Base-by-base conservation (phyloP, 2,329 filamentous ascomycete genomes). In the Calonectria henricotiae region DNA sequence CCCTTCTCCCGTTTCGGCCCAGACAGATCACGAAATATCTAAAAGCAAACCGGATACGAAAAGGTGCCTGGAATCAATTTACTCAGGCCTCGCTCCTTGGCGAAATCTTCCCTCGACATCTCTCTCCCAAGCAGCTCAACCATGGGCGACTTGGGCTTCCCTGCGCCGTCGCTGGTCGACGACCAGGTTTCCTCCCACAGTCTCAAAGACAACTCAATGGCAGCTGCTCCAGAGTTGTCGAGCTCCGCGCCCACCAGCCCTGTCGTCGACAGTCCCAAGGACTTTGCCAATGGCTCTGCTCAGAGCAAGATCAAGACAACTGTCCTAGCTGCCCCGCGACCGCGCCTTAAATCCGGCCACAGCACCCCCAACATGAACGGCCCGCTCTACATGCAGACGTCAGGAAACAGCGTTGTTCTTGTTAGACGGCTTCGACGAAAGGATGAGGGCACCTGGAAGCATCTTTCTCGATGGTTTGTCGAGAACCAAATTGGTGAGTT, bases 401-500 rank as follows among this genome's bases (percentile, higher is more conserved):
- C 84, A 39, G 80, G 82, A 75, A 85, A 84, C 79, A 89, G 87
- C 69, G 85, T 86, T 55, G 85, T 89, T 58, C 83, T 89, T 30
- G 85, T 89, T 55, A 85, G 88, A 75, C 87, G 89, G 74, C 82
- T 88, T 72, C 91, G 88, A 84, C 85, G 86, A 79, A 91, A 90
- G 81, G 89, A 90, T 62, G 88, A 92, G 74, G 86, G 90, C 66
- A 85, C 90, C 46, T 84, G 89, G 82, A 90, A 88, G 78, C 87
- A 87, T 71, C 82, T 93, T 54, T 88, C 89, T 71, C 86, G 87
- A 78, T 94, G 92, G 90, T 88, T 95, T 80, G 90, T 94, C 75
- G 86, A 93, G 78, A 94, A 96, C 81, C 93, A 96, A 81, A 91
- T 94, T 77, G 93, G 93, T 95, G 90, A 70, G 90, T 83, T 83